Evolutionary conservation across 257 asterid genomes (phyloP), one percentile per base, ranked within the genome.

Genomic region (Ilex aquifolium): DNA sequence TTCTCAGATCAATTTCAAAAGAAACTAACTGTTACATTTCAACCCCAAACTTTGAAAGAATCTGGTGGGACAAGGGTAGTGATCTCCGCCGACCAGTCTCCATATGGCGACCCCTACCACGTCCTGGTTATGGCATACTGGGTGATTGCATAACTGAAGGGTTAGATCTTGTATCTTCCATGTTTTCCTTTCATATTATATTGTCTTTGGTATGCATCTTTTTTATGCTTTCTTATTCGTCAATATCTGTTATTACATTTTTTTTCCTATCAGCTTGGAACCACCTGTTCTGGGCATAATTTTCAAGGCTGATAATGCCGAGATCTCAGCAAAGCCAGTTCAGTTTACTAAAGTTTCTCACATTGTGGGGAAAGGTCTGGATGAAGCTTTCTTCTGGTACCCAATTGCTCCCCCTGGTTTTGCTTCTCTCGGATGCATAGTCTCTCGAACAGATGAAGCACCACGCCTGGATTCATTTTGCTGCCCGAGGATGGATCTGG

Each of bases 41-140:
- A 70, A 85, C 89, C 64, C 99, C 99, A 63, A 87, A 85, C 80
- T 92, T 92, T 70, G 94, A 89, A 83, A 77, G 97, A 68, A 84
- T 92, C 69, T 89, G 96, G 99, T 92, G 99, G 99, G 99, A 89
- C 78, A 79, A 84, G 75, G 99, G 99, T 69, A 82, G 89, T 74
- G 99, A 92, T 63, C 75, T 85, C 82, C 96, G 95, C 60, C 86
- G 74, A 63, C 84, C 97, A 42, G 92, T 89, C 82, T 92, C 99
- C 56, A 82, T 92, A 73, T 92, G 99, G 99, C 84, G 99, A 74
- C 99, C 99, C 69, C 44, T 89, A 73, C 77, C 85, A 59, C 95
- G 88, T 62, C 83, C 80, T 73, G 96, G 96, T 69, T 87, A 89
- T 80, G 81, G 95, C 65, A 75, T 85, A 40, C 77, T 89, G 72